These are phyloP conservation scores for Epichloe typhina DNA, from an alignment of 2,329 filamentous ascomycete genomes.

Conservation along the genomic window DNA sequence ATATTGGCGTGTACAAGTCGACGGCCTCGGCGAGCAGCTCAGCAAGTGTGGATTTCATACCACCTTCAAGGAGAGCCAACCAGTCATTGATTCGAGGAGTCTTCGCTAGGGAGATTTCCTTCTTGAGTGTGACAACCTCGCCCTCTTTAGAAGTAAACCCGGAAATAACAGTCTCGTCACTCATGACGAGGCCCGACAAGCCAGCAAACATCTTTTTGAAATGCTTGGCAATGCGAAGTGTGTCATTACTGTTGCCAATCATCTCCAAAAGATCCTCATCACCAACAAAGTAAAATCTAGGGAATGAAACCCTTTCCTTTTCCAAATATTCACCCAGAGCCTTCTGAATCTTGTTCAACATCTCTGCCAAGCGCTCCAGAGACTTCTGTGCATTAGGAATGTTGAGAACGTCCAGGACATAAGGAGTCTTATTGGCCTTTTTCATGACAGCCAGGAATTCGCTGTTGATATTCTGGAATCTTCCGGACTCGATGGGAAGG, in stretches of 20 bases:
- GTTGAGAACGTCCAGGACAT: constrained; percentile 87
- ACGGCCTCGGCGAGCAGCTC: constrained; percentile 82
- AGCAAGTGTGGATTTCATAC: constrained; percentile 88
- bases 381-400: constrained; percentile 95
- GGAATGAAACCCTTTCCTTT: constrained; percentile 93
- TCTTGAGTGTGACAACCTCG: constrained; percentile 76
- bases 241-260: constrained; percentile 98
- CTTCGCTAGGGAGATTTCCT: constrained; percentile 82
- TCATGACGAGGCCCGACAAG: constrained; percentile 72
- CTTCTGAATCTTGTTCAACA: constrained; percentile 98
- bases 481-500: constrained; percentile 86
- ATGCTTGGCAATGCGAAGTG: constrained; percentile 90
- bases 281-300: constrained; percentile 97
- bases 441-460: constrained; percentile 99
- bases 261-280: constrained; percentile 98
- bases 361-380: constrained; percentile 85
- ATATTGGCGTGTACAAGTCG: constrained; percentile 67
- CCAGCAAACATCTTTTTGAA: constrained; percentile 99
- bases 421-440: constrained; percentile 93
- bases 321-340: constrained; percentile 97
- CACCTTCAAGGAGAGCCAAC: constrained; percentile 82
- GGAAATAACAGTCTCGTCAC: constrained; percentile 78
- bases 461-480: constrained; percentile 98
- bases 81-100: constrained; percentile 98
- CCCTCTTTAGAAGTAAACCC: constrained; percentile 94